Evolutionary conservation across 352 stramenopile species (phyloP).

Genomic region (Globisporangium splendens): DNA sequence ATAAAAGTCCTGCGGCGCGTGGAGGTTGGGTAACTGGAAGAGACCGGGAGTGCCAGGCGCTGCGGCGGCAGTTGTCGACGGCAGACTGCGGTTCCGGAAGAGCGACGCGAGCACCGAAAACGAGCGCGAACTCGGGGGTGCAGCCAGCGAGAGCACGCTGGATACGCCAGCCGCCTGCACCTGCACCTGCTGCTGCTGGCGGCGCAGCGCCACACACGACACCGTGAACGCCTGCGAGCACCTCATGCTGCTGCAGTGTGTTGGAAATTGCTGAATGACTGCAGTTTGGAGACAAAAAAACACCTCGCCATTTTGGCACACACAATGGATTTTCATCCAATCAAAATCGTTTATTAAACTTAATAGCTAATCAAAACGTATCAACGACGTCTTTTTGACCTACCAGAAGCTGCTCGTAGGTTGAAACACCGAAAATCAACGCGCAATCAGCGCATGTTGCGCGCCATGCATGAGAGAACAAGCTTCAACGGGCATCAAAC

Average conservation of each 20-base stretch:
- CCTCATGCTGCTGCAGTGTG: neutral
- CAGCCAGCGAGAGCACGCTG: neutral
- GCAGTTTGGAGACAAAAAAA: neutral
- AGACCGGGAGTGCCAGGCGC: constrained; percentile 33
- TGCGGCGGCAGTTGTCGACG: neutral
- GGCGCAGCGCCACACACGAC: neutral
- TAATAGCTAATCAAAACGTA: neutral
- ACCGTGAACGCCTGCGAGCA: neutral
- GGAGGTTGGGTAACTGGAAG: constrained; percentile 67
- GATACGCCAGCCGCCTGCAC: no score
- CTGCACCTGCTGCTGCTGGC: neutral
- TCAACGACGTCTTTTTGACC: neutral
- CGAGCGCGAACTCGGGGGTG: neutral
- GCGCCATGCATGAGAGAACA: no score
- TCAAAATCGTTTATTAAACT: neutral
- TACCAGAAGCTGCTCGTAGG: neutral
- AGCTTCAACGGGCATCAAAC: no score
- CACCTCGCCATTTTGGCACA: neutral
- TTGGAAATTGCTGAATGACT: neutral
- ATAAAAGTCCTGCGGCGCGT: constrained; percentile 55
- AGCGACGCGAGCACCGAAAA: constrained; percentile 16
- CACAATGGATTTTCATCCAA: neutral
- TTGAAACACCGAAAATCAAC: neutral
- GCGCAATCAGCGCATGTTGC: neutral
- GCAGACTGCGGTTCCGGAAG: constrained; percentile 5